Conservation (phyloP, 106 monocot species). For the Allium cepa region DNA sequence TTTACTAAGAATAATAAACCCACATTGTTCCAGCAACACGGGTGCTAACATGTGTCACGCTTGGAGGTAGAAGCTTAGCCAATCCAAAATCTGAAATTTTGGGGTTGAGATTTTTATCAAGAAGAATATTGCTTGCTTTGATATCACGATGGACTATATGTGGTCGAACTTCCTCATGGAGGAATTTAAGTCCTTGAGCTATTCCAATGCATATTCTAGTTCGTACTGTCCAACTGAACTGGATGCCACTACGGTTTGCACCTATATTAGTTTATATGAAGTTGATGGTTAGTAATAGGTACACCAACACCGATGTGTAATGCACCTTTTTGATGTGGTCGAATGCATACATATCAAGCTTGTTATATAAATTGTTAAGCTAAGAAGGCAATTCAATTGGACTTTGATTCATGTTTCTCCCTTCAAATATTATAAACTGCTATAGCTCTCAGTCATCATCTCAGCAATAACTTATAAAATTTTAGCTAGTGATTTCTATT, state of each 20-base stretch:
- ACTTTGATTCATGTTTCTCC: constrained; percentile 46
- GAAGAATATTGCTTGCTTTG: constrained; percentile 75
- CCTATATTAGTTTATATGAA: constrained; percentile 11
- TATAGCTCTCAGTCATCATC: not conserved
- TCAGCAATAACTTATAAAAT: no score
- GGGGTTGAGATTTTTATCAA: constrained; percentile 54
- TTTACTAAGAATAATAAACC: constrained; percentile 6
- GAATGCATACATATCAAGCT: not conserved
- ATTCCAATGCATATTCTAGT: constrained; percentile 54
- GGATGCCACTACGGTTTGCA: constrained; percentile 28
- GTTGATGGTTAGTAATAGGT: no score
- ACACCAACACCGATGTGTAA: not conserved
- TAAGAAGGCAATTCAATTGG: constrained; percentile 28
- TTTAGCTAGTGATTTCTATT: no score
- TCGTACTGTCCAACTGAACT: constrained; percentile 58
- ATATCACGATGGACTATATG: constrained; percentile 69
- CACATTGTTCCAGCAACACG: constrained; percentile 71
- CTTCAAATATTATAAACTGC: constrained; percentile 45
- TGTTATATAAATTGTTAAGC: not conserved
- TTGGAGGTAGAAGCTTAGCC: constrained; percentile 61
- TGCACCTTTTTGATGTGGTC: not conserved
- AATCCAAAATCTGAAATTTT: constrained; percentile 83
- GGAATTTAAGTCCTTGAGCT: constrained; percentile 65
- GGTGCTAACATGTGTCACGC: constrained; percentile 69
- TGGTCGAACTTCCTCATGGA: constrained; percentile 55